Base-by-base conservation (phyloP, 2,329 filamentous ascomycete genomes). In the Botryotinia calthae region DNA sequence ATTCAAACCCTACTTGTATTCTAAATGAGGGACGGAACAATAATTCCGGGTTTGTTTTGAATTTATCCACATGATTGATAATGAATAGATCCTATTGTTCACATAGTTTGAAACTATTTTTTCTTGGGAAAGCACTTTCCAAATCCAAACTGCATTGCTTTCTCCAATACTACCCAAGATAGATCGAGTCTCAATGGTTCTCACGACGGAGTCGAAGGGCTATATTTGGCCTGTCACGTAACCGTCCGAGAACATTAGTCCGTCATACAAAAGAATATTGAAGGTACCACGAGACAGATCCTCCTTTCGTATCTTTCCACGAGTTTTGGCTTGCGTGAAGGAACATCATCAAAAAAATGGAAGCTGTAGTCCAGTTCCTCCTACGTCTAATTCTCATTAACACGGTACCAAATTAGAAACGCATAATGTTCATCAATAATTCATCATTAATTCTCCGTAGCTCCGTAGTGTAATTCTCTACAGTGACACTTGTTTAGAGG, bases 381-480 rank as follows among this genome's bases (percentile, higher is more conserved):
- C 31, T 40, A 40, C 7, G 9, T n/a, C 46, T 1, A 22, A 56
- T 54, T 67, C 37, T 67, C 10, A 40, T 37, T n/a, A 42, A 10
- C 46, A 28, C 34, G 12, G 22, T 67, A 54, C 34, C 37, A 63
- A 61, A 73, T 46, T 31, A 71, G 61, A 51, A 46, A 20, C 25
- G 16, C 48, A 56, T 16, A 67, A 40, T 56, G 48, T 67, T 56
- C 40, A 67, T 22, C 22, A 66, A n/a, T 16, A 31, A 65, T 44
- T 34, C 22, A 37, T 70, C 67, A 63, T 67, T 56, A 56, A 67
- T 67, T 56, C 46, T 56, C 64, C 46, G 46, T 42, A 65, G 59
- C 25, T 37, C 25, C 25, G n/a, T 51, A 65, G 54, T 65, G 59
- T 64, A 72, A 44, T 65, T 56, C 4, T 42, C 28, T 65, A 44